Conservation (phyloP, 1,139 yeast genomes). For the Lodderomyces elongisporus region DNA sequence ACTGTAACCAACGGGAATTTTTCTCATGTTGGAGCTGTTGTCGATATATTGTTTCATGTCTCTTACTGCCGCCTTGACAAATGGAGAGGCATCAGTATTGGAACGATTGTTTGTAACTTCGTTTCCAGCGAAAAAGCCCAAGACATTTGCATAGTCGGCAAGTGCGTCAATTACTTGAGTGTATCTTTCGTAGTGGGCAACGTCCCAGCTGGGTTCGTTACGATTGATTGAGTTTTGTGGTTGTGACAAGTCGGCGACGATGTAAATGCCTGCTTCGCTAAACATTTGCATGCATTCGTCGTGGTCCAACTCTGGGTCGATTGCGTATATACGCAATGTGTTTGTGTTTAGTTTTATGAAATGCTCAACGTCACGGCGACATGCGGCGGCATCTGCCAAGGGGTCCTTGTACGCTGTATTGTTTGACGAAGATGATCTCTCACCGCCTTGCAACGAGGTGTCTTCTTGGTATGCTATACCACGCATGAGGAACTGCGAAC, state of each 20-base stretch:
- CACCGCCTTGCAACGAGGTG: slow-evolving; percentile 50
- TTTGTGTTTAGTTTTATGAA: slow-evolving; percentile 76
- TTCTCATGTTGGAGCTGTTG: slow-evolving; percentile 56
- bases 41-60: slow-evolving; percentile 82
- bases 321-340: slow-evolving; percentile 67
- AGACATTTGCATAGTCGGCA: slow-evolving; percentile 72
- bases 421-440: too few species aligned
- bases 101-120: slow-evolving; percentile 60
- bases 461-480: slow-evolving; percentile 80
- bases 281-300: slow-evolving; percentile 84
- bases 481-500: slow-evolving; percentile 73
- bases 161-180: slow-evolving; percentile 81
- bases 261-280: slow-evolving; percentile 84
- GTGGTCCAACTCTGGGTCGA: slow-evolving; percentile 75
- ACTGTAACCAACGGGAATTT: slow-evolving; percentile 87
- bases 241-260: slow-evolving; percentile 81
- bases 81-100: slow-evolving; percentile 67
- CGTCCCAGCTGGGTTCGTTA: slow-evolving; percentile 68
- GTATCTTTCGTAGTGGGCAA: slow-evolving; percentile 64
- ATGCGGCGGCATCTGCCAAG: slow-evolving; percentile 62
- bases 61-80: slow-evolving; percentile 85
- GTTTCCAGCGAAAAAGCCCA: slow-evolving; percentile 93
- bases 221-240: slow-evolving; percentile 76
- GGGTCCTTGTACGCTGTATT: slow-evolving; percentile 57
- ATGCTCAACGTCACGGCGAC: slow-evolving; percentile 75